Conservation (phyloP, 2,329 filamentous ascomycete species). For the Alternaria rosae region DNA sequence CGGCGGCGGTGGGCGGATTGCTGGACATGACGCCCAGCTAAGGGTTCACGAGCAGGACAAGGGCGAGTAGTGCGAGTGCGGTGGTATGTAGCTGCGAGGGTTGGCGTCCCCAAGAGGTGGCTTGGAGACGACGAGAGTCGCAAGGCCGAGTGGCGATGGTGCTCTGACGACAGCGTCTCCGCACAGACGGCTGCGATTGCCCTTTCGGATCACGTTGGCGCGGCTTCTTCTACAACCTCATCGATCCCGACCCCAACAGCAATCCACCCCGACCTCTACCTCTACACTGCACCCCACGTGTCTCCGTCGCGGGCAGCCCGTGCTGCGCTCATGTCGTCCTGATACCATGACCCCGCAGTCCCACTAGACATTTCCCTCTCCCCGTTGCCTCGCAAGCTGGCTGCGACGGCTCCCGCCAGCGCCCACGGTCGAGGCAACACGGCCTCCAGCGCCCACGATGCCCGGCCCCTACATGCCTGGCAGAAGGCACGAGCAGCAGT, state of each 20-base stretch:
- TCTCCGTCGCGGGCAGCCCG: conserved; percentile 32
- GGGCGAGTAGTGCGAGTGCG: neutral
- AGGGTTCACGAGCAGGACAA: conserved; percentile 23
- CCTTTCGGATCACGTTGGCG: conserved; percentile 13
- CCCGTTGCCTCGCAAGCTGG: conserved; percentile 51
- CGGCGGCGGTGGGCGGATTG: conserved; percentile 52
- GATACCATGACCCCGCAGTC: conserved; percentile 44
- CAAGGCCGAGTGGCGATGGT: conserved; percentile 15
- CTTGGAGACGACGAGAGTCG: conserved; percentile 15
- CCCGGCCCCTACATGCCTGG: conserved; percentile 64
- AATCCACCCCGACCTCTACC: conserved; percentile 5
- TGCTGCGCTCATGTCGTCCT: conserved; percentile 47
- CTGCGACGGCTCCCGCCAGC: conserved; percentile 47
- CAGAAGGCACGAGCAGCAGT: conserved; percentile 52
- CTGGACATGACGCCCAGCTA: conserved; percentile 53
- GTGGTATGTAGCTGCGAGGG: conserved; percentile 1
- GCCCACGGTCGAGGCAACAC: conserved; percentile 51
- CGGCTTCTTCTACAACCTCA: conserved; percentile 26
- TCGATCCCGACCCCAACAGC: conserved; percentile 6
- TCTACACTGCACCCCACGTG: conserved; percentile 12
- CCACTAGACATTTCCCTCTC: neutral
- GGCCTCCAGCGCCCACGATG: conserved; percentile 74
- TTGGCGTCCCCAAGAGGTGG: conserved; percentile 22
- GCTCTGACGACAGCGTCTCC: conserved; percentile 13
- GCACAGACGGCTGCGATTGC: conserved; percentile 21